These are phyloP conservation scores for Ceratobasidium theobromae DNA, from an alignment of 1,284 basidiomycete species.

Conservation along the genomic window DNA sequence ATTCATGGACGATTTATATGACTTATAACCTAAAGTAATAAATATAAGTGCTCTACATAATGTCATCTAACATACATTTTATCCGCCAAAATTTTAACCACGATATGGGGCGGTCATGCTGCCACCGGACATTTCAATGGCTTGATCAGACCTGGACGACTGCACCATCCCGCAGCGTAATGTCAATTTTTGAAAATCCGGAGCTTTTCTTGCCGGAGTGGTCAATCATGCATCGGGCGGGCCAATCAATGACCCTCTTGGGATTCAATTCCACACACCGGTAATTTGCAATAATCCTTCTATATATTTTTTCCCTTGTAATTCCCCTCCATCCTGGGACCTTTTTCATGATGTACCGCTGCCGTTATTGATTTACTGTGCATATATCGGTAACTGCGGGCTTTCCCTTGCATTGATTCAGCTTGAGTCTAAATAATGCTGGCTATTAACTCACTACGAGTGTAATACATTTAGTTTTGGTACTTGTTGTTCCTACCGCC, in stretches of 20 bases:
- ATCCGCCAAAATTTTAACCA: too few relatives aligned
- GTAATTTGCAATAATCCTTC: constrained; percentile 1
- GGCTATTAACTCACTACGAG: too few relatives aligned
- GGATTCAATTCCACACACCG: background rate
- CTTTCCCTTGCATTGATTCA: too few relatives aligned
- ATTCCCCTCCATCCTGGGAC: background rate
- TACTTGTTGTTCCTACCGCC: too few relatives aligned
- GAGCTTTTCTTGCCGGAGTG: background rate
- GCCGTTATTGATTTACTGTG: too few relatives aligned
- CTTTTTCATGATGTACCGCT: constrained; percentile 9
- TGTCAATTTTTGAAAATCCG: background rate
- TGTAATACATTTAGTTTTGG: too few relatives aligned
- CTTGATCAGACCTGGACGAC: too few relatives aligned
- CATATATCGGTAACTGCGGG: too few relatives aligned
- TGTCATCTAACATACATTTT: background rate
- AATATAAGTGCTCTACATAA: background rate
- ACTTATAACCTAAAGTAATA: background rate
- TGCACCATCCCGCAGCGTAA: background rate
- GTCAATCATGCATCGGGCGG: background rate
- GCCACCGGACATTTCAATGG: too few relatives aligned
- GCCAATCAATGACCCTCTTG: background rate
- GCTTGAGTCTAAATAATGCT: too few relatives aligned
- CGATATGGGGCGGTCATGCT: background rate
- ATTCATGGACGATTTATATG: constrained; percentile 1
- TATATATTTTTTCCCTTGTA: constrained; percentile 10